Conservation (phyloP, 345 rosid genomes). For the Draba incana region DNA sequence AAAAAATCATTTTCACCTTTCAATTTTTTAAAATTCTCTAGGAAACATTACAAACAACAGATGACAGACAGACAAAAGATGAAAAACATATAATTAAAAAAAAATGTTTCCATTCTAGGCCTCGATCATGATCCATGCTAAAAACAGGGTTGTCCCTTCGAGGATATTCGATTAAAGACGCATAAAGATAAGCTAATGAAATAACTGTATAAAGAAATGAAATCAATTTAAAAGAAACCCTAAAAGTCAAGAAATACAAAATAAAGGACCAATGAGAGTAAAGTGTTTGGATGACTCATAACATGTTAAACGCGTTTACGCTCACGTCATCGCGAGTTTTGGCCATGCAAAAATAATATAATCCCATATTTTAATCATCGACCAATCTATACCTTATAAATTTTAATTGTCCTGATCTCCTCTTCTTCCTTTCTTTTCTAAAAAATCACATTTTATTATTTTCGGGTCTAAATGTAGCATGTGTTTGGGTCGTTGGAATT, state of each 20-base stretch:
- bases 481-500: slow-evolving; percentile 2
- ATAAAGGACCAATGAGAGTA: slow-evolving; percentile 22
- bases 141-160: neutral
- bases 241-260: neutral
- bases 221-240: slow-evolving; percentile 12
- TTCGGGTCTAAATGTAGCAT: slow-evolving; percentile 5
- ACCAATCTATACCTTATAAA: neutral
- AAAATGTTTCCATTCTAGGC: too few species aligned
- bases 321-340: slow-evolving; percentile 15
- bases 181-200: neutral
- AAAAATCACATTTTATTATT: neutral
- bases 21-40: too few species aligned
- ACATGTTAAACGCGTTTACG: slow-evolving; percentile 30
- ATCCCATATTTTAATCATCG: neutral
- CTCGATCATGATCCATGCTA: slow-evolving; percentile 8
- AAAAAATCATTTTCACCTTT: too few species aligned
- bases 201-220: slow-evolving; percentile 12
- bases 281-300: slow-evolving; percentile 36
- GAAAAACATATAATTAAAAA: too few species aligned
- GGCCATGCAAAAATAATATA: slow-evolving; percentile 30
- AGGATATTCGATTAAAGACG: slow-evolving; percentile 7
- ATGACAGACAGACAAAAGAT: too few species aligned
- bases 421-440: neutral
- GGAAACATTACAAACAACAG: too few species aligned
- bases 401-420: neutral